Evolutionary conservation across 768 basidiomycete species (phyloP).

Genomic region (Phlegmacium glaucopus): DNA sequence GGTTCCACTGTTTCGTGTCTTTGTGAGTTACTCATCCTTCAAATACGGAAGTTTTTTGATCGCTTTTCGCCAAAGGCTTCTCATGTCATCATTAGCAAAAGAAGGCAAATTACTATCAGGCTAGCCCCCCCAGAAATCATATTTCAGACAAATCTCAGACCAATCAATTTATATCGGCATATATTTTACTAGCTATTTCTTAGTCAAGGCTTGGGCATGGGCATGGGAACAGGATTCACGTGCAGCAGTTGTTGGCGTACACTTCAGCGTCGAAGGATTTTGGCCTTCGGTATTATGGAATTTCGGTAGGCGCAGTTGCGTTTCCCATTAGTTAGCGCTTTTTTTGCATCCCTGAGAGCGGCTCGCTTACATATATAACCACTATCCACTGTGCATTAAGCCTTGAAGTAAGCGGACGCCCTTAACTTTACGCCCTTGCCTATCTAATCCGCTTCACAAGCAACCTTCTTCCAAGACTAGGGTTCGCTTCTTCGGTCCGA

Average conservation of each 20-base stretch:
- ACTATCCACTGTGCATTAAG: constrained; percentile 10
- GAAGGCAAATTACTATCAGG: constrained; percentile 39
- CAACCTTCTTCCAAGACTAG: constrained; percentile 19
- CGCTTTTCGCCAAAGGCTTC: constrained; percentile 25
- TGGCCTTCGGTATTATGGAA: constrained; percentile 38
- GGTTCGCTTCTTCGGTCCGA: constrained; percentile 24
- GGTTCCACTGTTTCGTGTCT: constrained; percentile 16
- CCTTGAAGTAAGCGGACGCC: constrained; percentile 17
- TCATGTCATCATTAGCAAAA: constrained; percentile 37
- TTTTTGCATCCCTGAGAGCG: neutral
- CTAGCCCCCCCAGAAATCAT: no score
- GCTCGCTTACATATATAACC: no score
- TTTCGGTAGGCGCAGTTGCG: constrained; percentile 27
- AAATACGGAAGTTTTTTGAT: constrained; percentile 12
- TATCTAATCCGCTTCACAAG: constrained; percentile 7
- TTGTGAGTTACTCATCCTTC: constrained; percentile 13
- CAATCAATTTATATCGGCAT: no score
- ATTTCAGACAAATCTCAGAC: no score
- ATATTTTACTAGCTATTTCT: constrained; percentile 34
- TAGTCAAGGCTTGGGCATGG: constrained; percentile 51
- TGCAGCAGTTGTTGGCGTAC: constrained; percentile 34
- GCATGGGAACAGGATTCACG: constrained; percentile 43
- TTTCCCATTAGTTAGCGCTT: constrained; percentile 33
- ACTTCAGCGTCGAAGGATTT: constrained; percentile 34
- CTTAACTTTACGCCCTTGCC: neutral